Base-by-base conservation (phyloP, 441 rosid species). In the Jatropha podagrica region DNA sequence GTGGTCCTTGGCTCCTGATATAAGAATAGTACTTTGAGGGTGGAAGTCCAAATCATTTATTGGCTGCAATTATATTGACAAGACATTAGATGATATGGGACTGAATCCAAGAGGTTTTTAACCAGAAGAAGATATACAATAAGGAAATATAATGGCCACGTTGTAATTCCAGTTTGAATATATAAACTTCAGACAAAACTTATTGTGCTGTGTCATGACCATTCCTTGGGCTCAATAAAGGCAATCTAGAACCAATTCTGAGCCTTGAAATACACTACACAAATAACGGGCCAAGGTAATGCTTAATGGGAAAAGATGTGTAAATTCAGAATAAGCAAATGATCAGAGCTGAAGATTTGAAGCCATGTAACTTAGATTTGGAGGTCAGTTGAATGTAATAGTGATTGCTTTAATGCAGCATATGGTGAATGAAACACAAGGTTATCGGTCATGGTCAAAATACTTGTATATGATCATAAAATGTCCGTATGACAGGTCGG, bases 21-120 rank as follows among this genome's bases (percentile, higher is more conserved):
- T 72, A 77, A 92, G 89, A 79, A 92, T 78, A 10, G 94, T 81
- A 73, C 41, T 90, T 69, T 90, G 97, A 76, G 98, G 92, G 83
- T 92, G 97, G 83, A 94, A 92, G 84, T 94, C 97, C 86, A 94
- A 76, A 84, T 94, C 98, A 71, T 88, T 94, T 78, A 94, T 80
- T 37, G 94, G 92, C 96, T 94, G 88, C 85, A 82, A 52, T 72
- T 69, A 69, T n/a, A 69, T 62, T 18, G 67, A 41, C 32, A 72
- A 79, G 52, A 61, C 23, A 79, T 80, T 67, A 81, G 76, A 67
- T 42, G 72, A 68, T 44, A 64, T 27, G 27, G 74, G 20, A 60
- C 52, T 41, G 59, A 72, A 41, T 48, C 59, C 23, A 18, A 51
- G 60, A 27, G 58, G 41, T 59, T 13, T 17, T 14, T 42, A 10